phyloP scores from a whole-genome alignment of 345 rosid genomes.

The Cardamine chenopodiifolia region DNA sequence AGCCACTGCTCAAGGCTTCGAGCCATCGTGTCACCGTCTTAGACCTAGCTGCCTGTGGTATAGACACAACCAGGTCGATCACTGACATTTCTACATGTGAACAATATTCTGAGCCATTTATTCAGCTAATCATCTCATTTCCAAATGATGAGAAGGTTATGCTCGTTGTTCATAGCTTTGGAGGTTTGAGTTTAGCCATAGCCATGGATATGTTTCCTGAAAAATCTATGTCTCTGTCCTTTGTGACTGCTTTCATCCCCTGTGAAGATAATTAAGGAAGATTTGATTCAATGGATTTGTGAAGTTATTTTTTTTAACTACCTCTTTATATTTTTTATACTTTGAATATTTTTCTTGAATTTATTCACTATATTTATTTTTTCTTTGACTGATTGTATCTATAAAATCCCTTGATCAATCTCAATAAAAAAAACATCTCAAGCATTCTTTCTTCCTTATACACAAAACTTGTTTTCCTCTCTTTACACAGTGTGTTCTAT shows the following conservation, averaged over 20 bases:
- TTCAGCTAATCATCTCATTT: slow-evolving; percentile 44
- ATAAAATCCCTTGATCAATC: too few species aligned
- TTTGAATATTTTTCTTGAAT: too few species aligned
- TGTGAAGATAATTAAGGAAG: too few species aligned
- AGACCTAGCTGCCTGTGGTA: slow-evolving; percentile 58
- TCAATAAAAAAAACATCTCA: too few species aligned
- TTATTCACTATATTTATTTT: too few species aligned
- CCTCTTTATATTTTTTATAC: too few species aligned
- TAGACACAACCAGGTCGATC: slow-evolving; percentile 44
- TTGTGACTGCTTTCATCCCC: slow-evolving; percentile 40
- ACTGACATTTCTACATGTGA: slow-evolving; percentile 46
- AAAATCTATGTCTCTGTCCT: slow-evolving; percentile 30
- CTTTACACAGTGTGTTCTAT: too few species aligned
- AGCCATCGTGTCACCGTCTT: slow-evolving; percentile 58
- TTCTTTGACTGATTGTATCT: too few species aligned
- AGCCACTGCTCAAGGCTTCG: slow-evolving; percentile 48
- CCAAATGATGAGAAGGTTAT: slow-evolving; percentile 50
- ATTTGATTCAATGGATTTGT: too few species aligned
- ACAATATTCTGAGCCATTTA: slow-evolving; percentile 54
- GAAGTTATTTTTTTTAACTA: too few species aligned
- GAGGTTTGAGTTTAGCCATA: slow-evolving; percentile 48
- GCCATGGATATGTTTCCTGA: slow-evolving; percentile 47
- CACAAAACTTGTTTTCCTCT: too few species aligned
- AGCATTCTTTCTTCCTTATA: too few species aligned
- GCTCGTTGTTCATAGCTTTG: slow-evolving; percentile 71